Evolutionary conservation across 2,329 filamentous ascomycete genomes (phyloP), one percentile per base, ranked within the genome.

Genomic region (Pyricularia grisea): DNA sequence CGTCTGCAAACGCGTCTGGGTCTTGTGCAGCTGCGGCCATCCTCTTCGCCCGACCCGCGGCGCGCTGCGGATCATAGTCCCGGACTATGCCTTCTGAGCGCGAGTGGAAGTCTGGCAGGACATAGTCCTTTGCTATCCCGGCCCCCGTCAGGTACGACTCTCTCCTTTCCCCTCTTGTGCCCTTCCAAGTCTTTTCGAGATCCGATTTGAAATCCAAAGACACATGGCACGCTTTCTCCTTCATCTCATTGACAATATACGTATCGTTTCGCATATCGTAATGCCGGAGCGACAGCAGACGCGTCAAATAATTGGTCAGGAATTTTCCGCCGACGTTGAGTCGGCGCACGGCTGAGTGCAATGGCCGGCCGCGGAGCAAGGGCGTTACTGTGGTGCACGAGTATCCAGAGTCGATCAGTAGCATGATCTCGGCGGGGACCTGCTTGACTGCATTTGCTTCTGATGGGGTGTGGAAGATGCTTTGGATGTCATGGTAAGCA

Each of bases 221-320:
- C 12, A 97, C 89, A 74, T 91, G 98, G 76, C 92, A 97, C 0
- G 91, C 89, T 4, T 90, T 85, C 77, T 99, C 95, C 76, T 99
- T 99, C 79, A 98, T 94, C 78, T 97, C 92, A 75, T 97, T 97
- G 77, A 97, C 93, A 67, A 98, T 90, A 77, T 96, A 90, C 0
- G 92, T 90, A 74, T 99, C 95, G 77, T 97, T 94, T 71, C 95
- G 89, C 88, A 99, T 94, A 77, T 97, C 94, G 78, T 96, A 97
- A 75, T 97, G 93, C 7, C 95, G 90, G 17, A 96, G 85, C 1
- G 94, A 97, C 23, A 98, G 88, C 20, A 97, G 85, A 69, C 95
- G 92, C 66, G 95, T 94, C 42, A 99, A 84, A 77, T 97, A 91
- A 77, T 98, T 98, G 27, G 94, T 97, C 71, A 99, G 81, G 67